These are phyloP conservation scores for Kwoniella newhampshirensis DNA, from an alignment of 768 basidiomycete species.

Conservation along the genomic window DNA sequence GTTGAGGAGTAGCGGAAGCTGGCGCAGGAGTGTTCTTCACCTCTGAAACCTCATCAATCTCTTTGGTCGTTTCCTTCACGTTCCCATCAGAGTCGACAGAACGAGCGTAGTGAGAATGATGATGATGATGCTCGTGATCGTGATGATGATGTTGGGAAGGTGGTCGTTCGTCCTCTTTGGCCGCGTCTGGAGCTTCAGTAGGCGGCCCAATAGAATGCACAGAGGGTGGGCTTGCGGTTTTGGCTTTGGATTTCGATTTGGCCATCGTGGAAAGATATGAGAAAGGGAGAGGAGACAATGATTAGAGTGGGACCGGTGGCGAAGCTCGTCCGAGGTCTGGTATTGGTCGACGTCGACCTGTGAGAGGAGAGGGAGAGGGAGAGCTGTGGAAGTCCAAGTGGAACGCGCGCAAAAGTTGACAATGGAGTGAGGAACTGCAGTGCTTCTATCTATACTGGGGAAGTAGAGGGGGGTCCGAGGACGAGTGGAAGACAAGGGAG, in stretches of 20 bases:
- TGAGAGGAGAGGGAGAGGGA: neutral
- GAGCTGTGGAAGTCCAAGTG: neutral
- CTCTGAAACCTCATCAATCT: constrained; percentile 17
- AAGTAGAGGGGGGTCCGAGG: no score
- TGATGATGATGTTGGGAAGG: constrained; percentile 26
- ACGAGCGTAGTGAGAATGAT: constrained; percentile 41
- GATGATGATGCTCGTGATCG: constrained; percentile 40
- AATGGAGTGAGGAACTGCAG: constrained; percentile 6
- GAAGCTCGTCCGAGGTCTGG: neutral
- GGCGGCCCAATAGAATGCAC: constrained; percentile 2
- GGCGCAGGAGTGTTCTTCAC: constrained; percentile 8
- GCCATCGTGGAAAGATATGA: neutral
- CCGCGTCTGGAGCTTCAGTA: neutral
- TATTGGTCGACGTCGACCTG: neutral
- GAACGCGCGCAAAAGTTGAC: neutral
- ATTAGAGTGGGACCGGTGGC: neutral
- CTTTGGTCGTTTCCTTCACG: constrained; percentile 18
- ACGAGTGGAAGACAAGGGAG: no score
- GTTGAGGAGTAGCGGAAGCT: neutral
- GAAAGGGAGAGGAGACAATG: neutral
- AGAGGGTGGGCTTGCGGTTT: neutral
- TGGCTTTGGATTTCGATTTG: neutral
- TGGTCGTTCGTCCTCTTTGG: neutral
- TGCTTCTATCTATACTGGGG: no score
- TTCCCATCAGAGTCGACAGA: constrained; percentile 20